Percentiles rank a stretch among this genome's conserved stretches.
phyloP scores from a whole-genome alignment of 352 stramenopile species.

The Phytopythium litorale region DNA sequence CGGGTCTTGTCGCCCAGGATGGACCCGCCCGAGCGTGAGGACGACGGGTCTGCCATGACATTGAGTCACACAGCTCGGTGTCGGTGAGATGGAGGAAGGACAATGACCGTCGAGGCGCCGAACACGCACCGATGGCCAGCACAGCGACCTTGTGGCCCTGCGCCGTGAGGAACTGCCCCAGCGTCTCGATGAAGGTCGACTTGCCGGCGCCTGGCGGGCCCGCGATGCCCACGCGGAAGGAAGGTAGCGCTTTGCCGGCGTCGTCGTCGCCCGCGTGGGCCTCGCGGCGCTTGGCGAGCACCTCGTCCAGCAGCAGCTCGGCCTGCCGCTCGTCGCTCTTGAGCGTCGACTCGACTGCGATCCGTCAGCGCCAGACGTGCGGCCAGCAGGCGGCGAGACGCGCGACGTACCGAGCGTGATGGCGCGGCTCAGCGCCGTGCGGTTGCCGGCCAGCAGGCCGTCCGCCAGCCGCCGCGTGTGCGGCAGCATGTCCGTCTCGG shows the following conservation, averaged over 20 bases:
- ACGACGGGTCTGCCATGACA: conserved; percentile 89
- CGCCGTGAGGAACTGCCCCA: conserved; percentile 87
- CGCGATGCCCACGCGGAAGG: conserved; percentile 89
- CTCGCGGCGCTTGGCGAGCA: conserved; percentile 62
- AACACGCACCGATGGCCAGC: conserved; percentile 81
- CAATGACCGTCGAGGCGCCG: not conserved
- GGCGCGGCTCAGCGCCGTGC: conserved; percentile 63
- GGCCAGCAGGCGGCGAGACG: not conserved
- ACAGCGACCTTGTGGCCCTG: conserved; percentile 90
- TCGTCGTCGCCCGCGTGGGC: conserved; percentile 20
- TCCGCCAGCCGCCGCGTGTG: conserved; percentile 50
- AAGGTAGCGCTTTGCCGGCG: conserved; percentile 23
- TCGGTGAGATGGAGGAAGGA: too few species aligned
- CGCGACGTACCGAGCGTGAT: conserved; percentile 58
- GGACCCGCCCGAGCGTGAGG: conserved; percentile 91
- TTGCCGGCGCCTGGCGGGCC: conserved; percentile 96
- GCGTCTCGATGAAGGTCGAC: conserved; percentile 96
- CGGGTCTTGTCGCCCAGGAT: conserved; percentile 98
- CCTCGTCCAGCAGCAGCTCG: conserved; percentile 83
- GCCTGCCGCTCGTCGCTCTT: conserved; percentile 73
- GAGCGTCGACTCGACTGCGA: conserved; percentile 74
- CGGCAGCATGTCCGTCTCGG: conserved; percentile 24
- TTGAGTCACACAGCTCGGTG: too few species aligned
- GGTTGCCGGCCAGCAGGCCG: conserved; percentile 47
- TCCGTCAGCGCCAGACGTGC: not conserved